Evolutionary conservation across 1,139 yeast genomes (phyloP), one percentile per base, ranked within the genome.

Genomic region (Saccharomyces hybrid): DNA sequence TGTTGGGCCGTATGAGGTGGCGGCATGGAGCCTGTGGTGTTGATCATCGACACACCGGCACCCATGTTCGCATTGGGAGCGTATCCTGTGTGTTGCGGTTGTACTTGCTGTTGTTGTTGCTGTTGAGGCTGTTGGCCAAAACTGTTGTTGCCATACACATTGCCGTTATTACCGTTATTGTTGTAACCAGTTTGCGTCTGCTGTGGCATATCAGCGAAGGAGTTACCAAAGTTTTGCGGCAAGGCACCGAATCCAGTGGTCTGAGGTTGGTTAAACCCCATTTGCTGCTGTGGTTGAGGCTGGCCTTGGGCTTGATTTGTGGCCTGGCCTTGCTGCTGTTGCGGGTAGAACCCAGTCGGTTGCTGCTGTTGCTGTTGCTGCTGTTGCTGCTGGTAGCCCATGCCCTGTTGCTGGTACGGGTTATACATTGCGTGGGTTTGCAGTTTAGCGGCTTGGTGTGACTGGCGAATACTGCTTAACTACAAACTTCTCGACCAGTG

Each of bases 1-100:
- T 57, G 60, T 38, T 61, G 63, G 32, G 51, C 51, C 46, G 49
- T 25, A 28, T 26, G 11, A 31, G 28, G 47, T 23, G 47, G 14
- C 29, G 47, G 29, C 3, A 25, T 46, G 11, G 47, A 23, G 19
- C 47, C 29, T 1, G 47, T 3, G 2, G 47, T 25, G 28, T 27
- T 26, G 5, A 46, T n/a, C 47, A 25, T 47, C 14, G 34, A 8
- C 32, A 26, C 9, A 26, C 32, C 13, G 3, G 26, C 29, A 14
- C 47, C 4, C 5, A 26, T 26, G 11, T 46, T 46, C 2, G 29
- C 16, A 46, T 11, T 27, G 3, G 28, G 29, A 8, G 9, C 6
- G 29, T 46, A 27, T 3, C 47, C 28, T 0, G 47, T 46, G 9
- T 48, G 50, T 16, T 48, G 44, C 23, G 25, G 44, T 31, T 26